Evolutionary conservation across 208 protist species (phyloP).

Genomic region (Lotmaria passim): DNA sequence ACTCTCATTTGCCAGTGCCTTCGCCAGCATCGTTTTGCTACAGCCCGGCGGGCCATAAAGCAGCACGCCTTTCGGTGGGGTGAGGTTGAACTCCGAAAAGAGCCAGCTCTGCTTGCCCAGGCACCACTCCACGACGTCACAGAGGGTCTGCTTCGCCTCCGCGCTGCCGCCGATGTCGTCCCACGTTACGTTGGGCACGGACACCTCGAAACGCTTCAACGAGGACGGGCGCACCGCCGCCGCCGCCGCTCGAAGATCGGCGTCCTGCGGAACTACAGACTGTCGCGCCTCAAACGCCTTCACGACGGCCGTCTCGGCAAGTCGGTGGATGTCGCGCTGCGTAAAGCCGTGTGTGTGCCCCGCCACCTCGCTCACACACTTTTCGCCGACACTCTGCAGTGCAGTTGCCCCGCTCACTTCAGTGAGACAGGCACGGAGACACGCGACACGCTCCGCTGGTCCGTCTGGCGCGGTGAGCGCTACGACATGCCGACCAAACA

Average conservation of each 20-base stretch:
- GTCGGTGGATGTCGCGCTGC: constrained; percentile 55
- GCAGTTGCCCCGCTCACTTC: constrained; percentile 12
- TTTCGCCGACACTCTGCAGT: constrained; percentile 9
- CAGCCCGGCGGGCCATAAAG: constrained; percentile 99
- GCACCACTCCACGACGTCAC: constrained; percentile 90
- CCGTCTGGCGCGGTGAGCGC: constrained; percentile 23
- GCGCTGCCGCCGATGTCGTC: constrained; percentile 95
- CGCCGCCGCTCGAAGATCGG: constrained; percentile 33
- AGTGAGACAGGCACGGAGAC: constrained; percentile 28
- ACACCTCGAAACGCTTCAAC: constrained; percentile 69
- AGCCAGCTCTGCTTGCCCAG: constrained; percentile 91
- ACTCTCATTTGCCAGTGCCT: constrained; percentile 97
- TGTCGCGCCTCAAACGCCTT: constrained; percentile 36
- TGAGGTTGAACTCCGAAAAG: constrained; percentile 94
- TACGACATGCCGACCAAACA: constrained; percentile 32
- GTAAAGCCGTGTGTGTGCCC: constrained; percentile 60
- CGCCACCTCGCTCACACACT: constrained; percentile 37
- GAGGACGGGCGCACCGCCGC: constrained; percentile 59
- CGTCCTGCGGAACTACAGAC: constrained; percentile 20
- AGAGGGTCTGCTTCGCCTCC: constrained; percentile 88
- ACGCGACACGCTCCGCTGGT: constrained; percentile 31
- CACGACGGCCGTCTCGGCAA: constrained; percentile 49
- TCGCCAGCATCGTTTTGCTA: constrained; percentile 99
- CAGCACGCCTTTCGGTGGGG: constrained; percentile 94
- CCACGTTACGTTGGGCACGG: constrained; percentile 92